A percentile compares a stretch with the other conserved stretches of the same genome.
Evolutionary conservation across 1,139 yeast species (phyloP).

Genomic region (Barnettozyma hawaiiensis): DNA sequence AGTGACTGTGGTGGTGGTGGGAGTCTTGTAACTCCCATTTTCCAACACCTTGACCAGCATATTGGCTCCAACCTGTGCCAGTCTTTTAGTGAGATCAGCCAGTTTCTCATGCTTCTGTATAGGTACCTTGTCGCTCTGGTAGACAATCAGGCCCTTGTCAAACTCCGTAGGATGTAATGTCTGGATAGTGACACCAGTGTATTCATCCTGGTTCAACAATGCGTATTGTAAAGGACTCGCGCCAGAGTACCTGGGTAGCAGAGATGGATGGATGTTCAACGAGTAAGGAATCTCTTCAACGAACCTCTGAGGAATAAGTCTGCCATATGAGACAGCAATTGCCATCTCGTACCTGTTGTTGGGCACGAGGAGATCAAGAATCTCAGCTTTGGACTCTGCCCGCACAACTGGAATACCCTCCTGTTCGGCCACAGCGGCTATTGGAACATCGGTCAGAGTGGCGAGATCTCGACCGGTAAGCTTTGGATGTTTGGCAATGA

Average conservation of each 20-base stretch:
- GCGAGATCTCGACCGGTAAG: slow-evolving; percentile 62
- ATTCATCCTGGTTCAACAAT: slow-evolving; percentile 52
- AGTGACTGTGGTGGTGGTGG: too few relatives aligned
- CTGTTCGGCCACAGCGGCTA: slow-evolving; percentile 39
- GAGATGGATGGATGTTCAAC: slow-evolving; percentile 87
- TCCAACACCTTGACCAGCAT: slow-evolving; percentile 45
- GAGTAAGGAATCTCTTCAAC: slow-evolving; percentile 49
- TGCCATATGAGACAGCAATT: slow-evolving; percentile 88
- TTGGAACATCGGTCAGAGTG: slow-evolving; percentile 46
- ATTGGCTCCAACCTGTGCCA: slow-evolving; percentile 57
- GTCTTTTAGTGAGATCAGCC: slow-evolving; percentile 36
- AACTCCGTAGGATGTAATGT: slow-evolving; percentile 83
- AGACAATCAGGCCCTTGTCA: slow-evolving; percentile 69
- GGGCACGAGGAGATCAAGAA: slow-evolving; percentile 32
- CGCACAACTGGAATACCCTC: slow-evolving; percentile 38
- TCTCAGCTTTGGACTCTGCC: slow-evolving; percentile 57
- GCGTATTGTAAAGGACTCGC: slow-evolving; percentile 88
- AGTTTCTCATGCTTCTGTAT: slow-evolving; percentile 41
- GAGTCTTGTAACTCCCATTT: slow-evolving; percentile 30
- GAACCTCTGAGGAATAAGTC: slow-evolving; percentile 61
- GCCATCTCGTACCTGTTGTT: slow-evolving; percentile 49
- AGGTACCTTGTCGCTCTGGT: slow-evolving; percentile 45
- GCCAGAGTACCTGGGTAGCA: slow-evolving; percentile 79
- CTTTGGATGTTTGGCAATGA: slow-evolving; percentile 65
- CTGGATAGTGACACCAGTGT: slow-evolving; percentile 85